A percentile compares a stretch with the other conserved stretches of the same genome.
These are phyloP conservation scores for Bipolaris zeicola DNA, from an alignment of 2,329 filamentous ascomycete species.

Conservation along the genomic window DNA sequence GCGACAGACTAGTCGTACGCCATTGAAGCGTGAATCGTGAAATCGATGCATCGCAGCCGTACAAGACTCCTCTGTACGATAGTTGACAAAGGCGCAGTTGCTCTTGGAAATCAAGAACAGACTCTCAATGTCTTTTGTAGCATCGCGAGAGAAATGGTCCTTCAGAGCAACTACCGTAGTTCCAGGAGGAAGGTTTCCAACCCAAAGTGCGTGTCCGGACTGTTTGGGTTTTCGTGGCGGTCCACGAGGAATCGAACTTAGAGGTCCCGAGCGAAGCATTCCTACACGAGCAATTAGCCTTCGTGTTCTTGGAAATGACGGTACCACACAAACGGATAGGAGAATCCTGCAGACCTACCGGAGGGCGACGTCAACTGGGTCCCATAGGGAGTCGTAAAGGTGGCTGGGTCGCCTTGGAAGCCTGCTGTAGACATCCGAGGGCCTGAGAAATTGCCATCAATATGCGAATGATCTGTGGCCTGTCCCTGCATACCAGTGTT, in stretches of 20 bases:
- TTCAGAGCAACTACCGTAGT: constrained; percentile 84
- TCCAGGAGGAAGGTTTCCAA: constrained; percentile 88
- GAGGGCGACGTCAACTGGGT: constrained; percentile 21
- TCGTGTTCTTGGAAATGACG: not conserved
- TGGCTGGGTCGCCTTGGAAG: constrained; percentile 23
- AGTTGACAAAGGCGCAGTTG: constrained; percentile 97
- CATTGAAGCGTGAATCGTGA: constrained; percentile 88
- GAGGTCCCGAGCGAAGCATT: constrained; percentile 27
- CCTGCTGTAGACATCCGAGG: constrained; percentile 20
- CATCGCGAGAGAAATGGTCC: constrained; percentile 83
- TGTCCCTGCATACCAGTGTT: constrained; percentile 29
- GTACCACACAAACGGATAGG: not conserved
- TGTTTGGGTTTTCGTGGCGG: constrained; percentile 70
- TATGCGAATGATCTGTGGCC: constrained; percentile 26
- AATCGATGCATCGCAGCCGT: constrained; percentile 78
- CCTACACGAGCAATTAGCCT: constrained; percentile 20
- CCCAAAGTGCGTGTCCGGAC: constrained; percentile 90
- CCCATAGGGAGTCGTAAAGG: constrained; percentile 23
- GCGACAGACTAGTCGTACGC: constrained; percentile 83
- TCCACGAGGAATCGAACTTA: constrained; percentile 59
- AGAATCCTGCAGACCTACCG: constrained; percentile 25
- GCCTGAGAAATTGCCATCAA: constrained; percentile 26
- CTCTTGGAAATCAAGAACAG: constrained; percentile 95
- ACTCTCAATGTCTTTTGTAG: constrained; percentile 77
- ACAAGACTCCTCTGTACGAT: constrained; percentile 79